Conservation (phyloP, 2,329 filamentous ascomycete species). For the Ascocoryne sarcoides region DNA sequence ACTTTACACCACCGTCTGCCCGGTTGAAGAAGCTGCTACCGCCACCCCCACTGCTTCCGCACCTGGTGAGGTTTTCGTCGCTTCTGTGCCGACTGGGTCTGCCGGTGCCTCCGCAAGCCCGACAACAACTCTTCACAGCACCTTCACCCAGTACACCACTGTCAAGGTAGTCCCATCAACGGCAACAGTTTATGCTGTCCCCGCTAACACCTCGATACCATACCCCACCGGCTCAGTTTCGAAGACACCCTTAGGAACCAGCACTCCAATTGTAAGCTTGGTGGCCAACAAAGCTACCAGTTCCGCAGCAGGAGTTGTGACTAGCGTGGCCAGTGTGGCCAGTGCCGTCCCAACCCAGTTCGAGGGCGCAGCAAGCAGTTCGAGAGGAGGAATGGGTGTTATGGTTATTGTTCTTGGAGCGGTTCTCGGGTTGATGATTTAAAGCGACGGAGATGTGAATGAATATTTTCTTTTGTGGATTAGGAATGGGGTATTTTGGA, state of each 20-base stretch:
- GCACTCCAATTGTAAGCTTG: background rate
- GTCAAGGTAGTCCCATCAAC: background rate
- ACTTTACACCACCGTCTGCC: slow-evolving; percentile 34
- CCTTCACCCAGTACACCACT: background rate
- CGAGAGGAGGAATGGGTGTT: too few relatives aligned
- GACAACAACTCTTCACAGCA: background rate
- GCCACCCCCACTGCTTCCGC: background rate
- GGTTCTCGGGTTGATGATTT: too few relatives aligned
- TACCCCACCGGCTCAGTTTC: background rate
- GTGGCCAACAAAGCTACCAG: background rate
- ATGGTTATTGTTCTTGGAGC: too few relatives aligned
- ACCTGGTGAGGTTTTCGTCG: background rate
- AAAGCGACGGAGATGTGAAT: too few relatives aligned
- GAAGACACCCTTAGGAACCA: background rate
- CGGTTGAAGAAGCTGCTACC: slow-evolving; percentile 9
- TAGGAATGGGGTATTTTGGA: too few relatives aligned
- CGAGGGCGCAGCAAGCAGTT: too few relatives aligned
- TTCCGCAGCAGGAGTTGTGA: background rate
- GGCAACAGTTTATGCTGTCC: background rate
- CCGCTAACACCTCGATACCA: background rate
- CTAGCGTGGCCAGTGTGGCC: background rate
- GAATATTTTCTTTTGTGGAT: too few relatives aligned
- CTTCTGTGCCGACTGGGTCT: background rate
- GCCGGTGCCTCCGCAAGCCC: background rate
- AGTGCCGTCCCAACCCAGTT: background rate